phyloP scores from a whole-genome alignment of 768 basidiomycete genomes.

The Tylopilus sp. region DNA sequence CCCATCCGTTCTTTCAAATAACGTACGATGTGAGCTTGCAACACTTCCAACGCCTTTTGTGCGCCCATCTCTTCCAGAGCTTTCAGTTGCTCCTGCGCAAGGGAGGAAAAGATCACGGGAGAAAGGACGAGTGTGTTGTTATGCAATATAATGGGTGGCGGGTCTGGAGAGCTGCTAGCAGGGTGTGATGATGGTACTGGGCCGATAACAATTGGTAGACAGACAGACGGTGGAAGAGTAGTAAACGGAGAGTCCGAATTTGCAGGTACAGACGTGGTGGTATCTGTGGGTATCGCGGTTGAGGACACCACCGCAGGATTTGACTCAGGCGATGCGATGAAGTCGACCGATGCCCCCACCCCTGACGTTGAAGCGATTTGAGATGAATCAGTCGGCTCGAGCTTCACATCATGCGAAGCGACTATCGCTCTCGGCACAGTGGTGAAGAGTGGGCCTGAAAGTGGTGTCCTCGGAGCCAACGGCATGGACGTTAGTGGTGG shows the following conservation, averaged over 20 bases:
- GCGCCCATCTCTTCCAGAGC: slow-evolving; percentile 80
- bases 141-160: slow-evolving; percentile 71
- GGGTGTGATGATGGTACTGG: slow-evolving; percentile 67
- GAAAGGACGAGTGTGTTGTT: slow-evolving; percentile 82
- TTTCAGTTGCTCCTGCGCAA: slow-evolving; percentile 68
- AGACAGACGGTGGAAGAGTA: slow-evolving; percentile 42
- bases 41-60: slow-evolving; percentile 72
- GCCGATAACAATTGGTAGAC: slow-evolving; percentile 74
- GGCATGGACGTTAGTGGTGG: slow-evolving; percentile 70
- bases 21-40: slow-evolving; percentile 83
- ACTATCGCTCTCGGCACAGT: background rate
- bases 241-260: slow-evolving; percentile 23
- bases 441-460: slow-evolving; percentile 6
- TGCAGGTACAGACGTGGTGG: slow-evolving; percentile 17
- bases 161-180: slow-evolving; percentile 41
- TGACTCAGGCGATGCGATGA: background rate
- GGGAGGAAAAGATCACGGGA: slow-evolving; percentile 77
- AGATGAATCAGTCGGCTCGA: slow-evolving; percentile 3
- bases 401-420: slow-evolving; percentile 2
- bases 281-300: slow-evolving; percentile 9
- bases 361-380: background rate
- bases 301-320: slow-evolving; percentile 4
- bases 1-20: slow-evolving; percentile 73
- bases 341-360: background rate
- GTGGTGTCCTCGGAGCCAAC: slow-evolving; percentile 31